A percentile compares a stretch with the other conserved stretches of the same genome.
Evolutionary conservation across 2,329 filamentous ascomycete species (phyloP).

Genomic region (Aspergillaceae sp.): DNA sequence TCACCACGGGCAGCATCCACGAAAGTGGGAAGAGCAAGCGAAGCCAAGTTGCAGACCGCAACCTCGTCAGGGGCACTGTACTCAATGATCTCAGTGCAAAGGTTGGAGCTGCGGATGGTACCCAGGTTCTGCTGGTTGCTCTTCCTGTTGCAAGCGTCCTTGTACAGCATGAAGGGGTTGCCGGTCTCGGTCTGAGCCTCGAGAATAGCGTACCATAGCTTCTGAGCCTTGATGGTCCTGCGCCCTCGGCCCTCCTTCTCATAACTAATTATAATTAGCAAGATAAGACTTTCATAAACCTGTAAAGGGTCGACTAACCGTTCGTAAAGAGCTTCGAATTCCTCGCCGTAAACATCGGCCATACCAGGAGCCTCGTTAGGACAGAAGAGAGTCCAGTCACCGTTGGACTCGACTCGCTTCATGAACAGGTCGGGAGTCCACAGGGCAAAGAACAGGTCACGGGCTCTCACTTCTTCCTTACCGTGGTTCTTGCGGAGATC

Average conservation of each 20-base stretch:
- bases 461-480: slow-evolving; percentile 94
- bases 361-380: slow-evolving; percentile 92
- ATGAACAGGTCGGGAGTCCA: slow-evolving; percentile 99
- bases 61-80: slow-evolving; percentile 97
- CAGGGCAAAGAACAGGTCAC: slow-evolving; percentile 92
- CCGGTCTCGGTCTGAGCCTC: slow-evolving; percentile 98
- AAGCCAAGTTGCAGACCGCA: slow-evolving; percentile 95
- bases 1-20: slow-evolving; percentile 76
- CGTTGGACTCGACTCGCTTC: slow-evolving; percentile 97
- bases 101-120: slow-evolving; percentile 95
- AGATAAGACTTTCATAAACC: not conserved
- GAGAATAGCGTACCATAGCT: slow-evolving; percentile 97
- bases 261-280: slow-evolving; percentile 48
- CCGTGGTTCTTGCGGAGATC: slow-evolving; percentile 99
- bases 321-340: slow-evolving; percentile 92
- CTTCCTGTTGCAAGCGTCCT: slow-evolving; percentile 96
- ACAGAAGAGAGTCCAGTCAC: slow-evolving; percentile 96
- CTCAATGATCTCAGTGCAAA: slow-evolving; percentile 98
- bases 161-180: slow-evolving; percentile 99
- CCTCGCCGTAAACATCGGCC: slow-evolving; percentile 92
- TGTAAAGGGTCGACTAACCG: slow-evolving; percentile 23
- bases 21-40: slow-evolving; percentile 80
- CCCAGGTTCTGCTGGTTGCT: slow-evolving; percentile 99
- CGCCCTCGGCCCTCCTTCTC: slow-evolving; percentile 81
- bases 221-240: slow-evolving; percentile 90